Evolutionary conservation across 2,329 filamentous ascomycete species (phyloP).

Genomic region (Diaporthe destruens): DNA sequence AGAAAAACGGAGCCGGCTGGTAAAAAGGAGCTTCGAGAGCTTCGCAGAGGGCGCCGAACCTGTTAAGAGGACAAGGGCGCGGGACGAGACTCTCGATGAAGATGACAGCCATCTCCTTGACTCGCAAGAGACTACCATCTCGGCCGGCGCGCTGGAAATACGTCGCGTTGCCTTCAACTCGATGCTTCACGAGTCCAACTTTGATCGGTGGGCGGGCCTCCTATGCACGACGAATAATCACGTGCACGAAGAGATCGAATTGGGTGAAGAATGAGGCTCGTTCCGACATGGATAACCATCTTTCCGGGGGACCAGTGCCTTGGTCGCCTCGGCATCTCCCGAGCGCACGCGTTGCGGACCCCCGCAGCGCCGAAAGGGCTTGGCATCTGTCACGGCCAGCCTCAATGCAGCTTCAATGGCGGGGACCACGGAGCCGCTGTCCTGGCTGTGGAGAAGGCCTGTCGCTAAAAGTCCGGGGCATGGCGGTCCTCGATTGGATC

Average conservation of each 20-base stretch:
- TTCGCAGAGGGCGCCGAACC: background rate
- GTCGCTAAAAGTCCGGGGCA: slow-evolving; percentile 6
- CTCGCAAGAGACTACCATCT: slow-evolving; percentile 51
- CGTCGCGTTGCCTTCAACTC: slow-evolving; percentile 50
- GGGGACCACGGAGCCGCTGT: slow-evolving; percentile 21
- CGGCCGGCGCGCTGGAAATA: slow-evolving; percentile 47
- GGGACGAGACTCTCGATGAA: background rate
- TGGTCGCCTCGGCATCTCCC: slow-evolving; percentile 3
- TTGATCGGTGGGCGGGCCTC: slow-evolving; percentile 46
- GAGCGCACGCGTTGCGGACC: slow-evolving; percentile 1
- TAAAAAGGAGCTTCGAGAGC: slow-evolving; percentile 30
- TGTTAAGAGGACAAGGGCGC: background rate
- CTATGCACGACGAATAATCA: slow-evolving; percentile 58
- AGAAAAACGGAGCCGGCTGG: background rate
- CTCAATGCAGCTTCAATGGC: slow-evolving; percentile 8
- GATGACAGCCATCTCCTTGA: slow-evolving; percentile 41
- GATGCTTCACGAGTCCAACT: slow-evolving; percentile 46
- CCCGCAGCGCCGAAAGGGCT: slow-evolving; percentile 10
- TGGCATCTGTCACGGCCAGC: slow-evolving; percentile 19
- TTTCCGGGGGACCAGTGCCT: background rate
- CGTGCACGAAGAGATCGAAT: slow-evolving; percentile 51
- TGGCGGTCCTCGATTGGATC: slow-evolving; percentile 7
- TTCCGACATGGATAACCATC: background rate
- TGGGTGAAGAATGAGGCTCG: slow-evolving; percentile 46
- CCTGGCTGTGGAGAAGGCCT: slow-evolving; percentile 5